Percentiles rank a stretch among this genome's conserved stretches.
Evolutionary conservation across 164 flowering plant species (phyloP).

Genomic region (Berberis vulgaris): DNA sequence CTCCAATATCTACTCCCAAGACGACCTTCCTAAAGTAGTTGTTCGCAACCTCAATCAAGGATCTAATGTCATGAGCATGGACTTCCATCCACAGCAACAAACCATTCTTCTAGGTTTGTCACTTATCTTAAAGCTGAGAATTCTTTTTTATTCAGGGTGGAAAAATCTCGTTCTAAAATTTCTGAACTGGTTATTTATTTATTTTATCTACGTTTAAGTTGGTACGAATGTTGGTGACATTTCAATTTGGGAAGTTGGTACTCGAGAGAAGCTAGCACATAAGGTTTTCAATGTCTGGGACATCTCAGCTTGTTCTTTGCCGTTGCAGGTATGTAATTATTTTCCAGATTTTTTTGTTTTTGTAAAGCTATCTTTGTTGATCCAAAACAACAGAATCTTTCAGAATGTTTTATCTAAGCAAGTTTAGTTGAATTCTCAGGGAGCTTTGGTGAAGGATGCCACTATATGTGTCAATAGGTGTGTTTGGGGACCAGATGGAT

Average conservation of each 20-base stretch:
- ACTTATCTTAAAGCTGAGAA: not conserved
- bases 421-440: conserved; percentile 16
- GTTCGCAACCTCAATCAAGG: conserved; percentile 53
- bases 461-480: conserved; percentile 39
- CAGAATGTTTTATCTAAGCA: not conserved
- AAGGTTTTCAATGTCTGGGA: conserved; percentile 48
- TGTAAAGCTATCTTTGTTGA: not conserved
- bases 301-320: conserved; percentile 26
- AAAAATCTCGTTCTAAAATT: not conserved
- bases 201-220: conserved; percentile 18
- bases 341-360: not conserved
- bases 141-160: not conserved
- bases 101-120: conserved; percentile 62
- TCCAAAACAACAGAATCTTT: not conserved
- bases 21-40: conserved; percentile 68
- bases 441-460: conserved; percentile 34
- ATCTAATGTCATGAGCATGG: conserved; percentile 73
- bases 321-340: conserved; percentile 26
- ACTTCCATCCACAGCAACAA: conserved; percentile 76
- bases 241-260: conserved; percentile 58
- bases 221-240: conserved; percentile 70
- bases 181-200: not conserved
- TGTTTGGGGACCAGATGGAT: conserved; percentile 47
- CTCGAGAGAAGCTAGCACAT: conserved; percentile 34
- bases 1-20: conserved; percentile 49